These are phyloP conservation scores for Globisporangium carolinianum DNA, from an alignment of 352 stramenopile genomes.

Conservation along the genomic window DNA sequence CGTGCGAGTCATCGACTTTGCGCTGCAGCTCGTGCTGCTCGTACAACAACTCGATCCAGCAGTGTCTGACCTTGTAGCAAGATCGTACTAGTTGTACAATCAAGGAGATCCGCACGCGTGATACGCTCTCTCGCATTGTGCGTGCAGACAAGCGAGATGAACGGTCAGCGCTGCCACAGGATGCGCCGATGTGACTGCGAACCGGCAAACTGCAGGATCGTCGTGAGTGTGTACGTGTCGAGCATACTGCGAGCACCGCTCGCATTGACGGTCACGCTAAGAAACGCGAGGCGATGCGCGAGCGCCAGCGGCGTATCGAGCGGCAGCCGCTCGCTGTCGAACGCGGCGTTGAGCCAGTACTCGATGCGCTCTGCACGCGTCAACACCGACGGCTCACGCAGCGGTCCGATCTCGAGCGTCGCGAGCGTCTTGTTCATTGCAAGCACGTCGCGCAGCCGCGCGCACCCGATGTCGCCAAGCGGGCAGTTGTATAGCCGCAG, in stretches of 20 bases:
- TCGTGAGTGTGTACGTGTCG: background rate
- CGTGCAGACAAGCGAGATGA: too few species aligned
- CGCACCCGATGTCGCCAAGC: conserved; percentile 1
- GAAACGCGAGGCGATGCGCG: background rate
- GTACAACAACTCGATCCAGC: too few species aligned
- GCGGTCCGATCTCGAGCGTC: conserved; percentile 5
- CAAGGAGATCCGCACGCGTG: too few species aligned
- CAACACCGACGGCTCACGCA: background rate
- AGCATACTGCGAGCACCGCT: background rate
- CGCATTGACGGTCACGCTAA: background rate
- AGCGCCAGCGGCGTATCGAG: background rate
- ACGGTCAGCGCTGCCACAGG: background rate
- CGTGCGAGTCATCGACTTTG: too few species aligned
- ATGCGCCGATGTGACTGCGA: background rate
- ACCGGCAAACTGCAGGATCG: background rate
- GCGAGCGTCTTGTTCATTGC: conserved; percentile 3
- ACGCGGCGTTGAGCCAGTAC: background rate
- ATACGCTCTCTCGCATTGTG: too few species aligned
- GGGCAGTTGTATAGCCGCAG: conserved; percentile 1
- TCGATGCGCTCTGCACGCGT: background rate
- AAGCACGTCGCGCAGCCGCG: background rate
- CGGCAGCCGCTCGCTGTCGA: background rate
- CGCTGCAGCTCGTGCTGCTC: too few species aligned
- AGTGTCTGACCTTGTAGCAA: too few species aligned
- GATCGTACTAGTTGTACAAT: too few species aligned